Conservation (phyloP, 2,329 filamentous ascomycete genomes). For the Scytalidium lignicola region DNA sequence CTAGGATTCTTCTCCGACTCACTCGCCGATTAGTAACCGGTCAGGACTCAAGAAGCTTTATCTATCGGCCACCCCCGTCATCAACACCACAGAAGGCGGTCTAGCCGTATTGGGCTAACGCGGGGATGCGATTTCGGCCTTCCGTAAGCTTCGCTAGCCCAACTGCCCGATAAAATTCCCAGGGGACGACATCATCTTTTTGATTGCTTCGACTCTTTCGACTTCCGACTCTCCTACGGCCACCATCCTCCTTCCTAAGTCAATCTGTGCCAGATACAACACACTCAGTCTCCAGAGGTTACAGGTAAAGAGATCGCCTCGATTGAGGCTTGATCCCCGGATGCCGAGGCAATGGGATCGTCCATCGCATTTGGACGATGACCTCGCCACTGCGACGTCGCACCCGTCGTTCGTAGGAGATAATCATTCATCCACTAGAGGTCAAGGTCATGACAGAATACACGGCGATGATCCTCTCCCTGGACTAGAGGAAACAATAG, state of each 20-base stretch:
- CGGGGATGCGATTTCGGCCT: not conserved
- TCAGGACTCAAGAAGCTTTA: not conserved
- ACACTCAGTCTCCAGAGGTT: too few species aligned
- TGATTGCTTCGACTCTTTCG: not conserved
- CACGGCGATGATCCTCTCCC: conserved; percentile 23
- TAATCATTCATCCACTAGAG: not conserved
- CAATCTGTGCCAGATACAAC: too few species aligned
- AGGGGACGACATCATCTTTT: not conserved
- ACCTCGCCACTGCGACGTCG: conserved; percentile 16
- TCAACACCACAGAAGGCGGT: not conserved
- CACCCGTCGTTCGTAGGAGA: not conserved
- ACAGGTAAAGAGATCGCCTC: not conserved
- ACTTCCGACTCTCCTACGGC: not conserved
- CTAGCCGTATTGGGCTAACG: not conserved
- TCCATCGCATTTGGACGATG: conserved; percentile 11
- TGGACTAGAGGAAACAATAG: conserved; percentile 19
- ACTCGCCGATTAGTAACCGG: not conserved
- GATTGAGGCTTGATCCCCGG: not conserved
- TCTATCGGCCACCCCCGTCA: not conserved
- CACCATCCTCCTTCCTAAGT: not conserved
- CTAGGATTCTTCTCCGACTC: not conserved
- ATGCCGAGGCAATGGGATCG: conserved; percentile 22
- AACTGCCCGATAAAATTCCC: not conserved
- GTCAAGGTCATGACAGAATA: conserved; percentile 23
- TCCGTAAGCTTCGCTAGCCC: not conserved